These are phyloP conservation scores for Phytophthora chlamydospora DNA, from an alignment of 352 stramenopile genomes.

Conservation along the genomic window DNA sequence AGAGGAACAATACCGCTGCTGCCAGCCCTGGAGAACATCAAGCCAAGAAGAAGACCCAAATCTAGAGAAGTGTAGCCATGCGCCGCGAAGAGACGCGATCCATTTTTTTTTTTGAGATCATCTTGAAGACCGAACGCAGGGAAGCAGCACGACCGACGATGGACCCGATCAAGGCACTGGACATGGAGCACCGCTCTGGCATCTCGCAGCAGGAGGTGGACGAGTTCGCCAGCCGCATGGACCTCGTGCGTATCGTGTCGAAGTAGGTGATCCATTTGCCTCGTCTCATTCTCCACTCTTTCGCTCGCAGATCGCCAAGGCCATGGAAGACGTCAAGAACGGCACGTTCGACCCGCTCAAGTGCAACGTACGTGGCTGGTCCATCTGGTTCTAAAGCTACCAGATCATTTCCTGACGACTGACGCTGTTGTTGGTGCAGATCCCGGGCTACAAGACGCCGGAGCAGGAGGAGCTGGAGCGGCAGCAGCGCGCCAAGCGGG, in stretches of 20 bases:
- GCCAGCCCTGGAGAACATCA: no score
- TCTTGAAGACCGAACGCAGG: not conserved
- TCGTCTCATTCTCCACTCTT: constrained; percentile 4
- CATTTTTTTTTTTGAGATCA: constrained; percentile 6
- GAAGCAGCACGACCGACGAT: constrained; percentile 32
- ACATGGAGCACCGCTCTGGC: constrained; percentile 75
- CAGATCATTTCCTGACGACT: no score
- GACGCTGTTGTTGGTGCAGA: constrained; percentile 31
- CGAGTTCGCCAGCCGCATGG: constrained; percentile 71
- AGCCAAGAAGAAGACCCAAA: no score
- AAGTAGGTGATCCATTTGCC: not conserved
- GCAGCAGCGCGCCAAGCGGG: constrained; percentile 36
- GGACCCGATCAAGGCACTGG: constrained; percentile 64
- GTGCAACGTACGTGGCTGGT: constrained; percentile 55
- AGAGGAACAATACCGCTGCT: no score
- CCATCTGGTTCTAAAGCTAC: not conserved
- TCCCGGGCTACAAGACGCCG: constrained; percentile 78
- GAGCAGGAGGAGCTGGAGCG: constrained; percentile 73
- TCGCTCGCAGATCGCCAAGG: constrained; percentile 56
- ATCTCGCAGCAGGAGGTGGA: constrained; percentile 73
- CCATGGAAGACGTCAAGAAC: constrained; percentile 83
- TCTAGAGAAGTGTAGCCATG: constrained; percentile 10
- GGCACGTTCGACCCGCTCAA: constrained; percentile 76
- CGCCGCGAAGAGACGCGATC: constrained; percentile 28
- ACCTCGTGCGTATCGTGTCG: constrained; percentile 49